Evolutionary conservation across 2,329 filamentous ascomycete species (phyloP).

Genomic region (Gaeumannomyces tritici): DNA sequence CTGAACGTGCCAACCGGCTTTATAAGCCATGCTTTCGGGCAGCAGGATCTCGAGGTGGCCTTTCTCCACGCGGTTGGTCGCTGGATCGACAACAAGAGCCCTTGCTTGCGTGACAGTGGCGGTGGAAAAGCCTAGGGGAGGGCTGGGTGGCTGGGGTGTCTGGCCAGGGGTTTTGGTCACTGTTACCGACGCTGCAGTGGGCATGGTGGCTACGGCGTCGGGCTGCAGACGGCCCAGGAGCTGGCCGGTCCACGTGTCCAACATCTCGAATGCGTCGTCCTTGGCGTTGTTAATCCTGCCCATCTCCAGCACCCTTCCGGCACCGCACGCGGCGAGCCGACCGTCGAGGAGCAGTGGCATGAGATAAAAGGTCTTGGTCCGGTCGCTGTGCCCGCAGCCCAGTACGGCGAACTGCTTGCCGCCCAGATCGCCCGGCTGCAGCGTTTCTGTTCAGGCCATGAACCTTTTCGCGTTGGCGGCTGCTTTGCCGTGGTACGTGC

Average conservation of each 20-base stretch:
- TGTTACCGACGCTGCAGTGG: neutral
- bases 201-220: no score
- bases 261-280: constrained; percentile 36
- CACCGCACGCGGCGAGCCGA: constrained; percentile 31
- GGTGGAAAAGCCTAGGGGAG: neutral
- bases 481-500: neutral
- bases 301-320: constrained; percentile 28
- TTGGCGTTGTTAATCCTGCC: constrained; percentile 34
- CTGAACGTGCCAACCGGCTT: constrained; percentile 53
- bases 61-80: constrained; percentile 26
- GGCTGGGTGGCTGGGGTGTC: neutral
- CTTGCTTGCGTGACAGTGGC: constrained; percentile 24
- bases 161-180: constrained; percentile 13
- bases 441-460: neutral
- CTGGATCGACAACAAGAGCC: neutral
- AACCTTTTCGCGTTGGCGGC: neutral
- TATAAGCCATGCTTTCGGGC: constrained; percentile 42
- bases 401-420: neutral
- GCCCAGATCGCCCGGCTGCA: neutral
- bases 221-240: constrained; percentile 15
- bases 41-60: constrained; percentile 40
- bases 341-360: constrained; percentile 38
- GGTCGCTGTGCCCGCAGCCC: constrained; percentile 18
- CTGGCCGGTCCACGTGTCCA: constrained; percentile 36
- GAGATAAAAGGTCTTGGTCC: constrained; percentile 35